A percentile compares a stretch with the other conserved stretches of the same genome.
Evolutionary conservation across 345 rosid species (phyloP).

Genomic region (Gossypium rotundifolium): DNA sequence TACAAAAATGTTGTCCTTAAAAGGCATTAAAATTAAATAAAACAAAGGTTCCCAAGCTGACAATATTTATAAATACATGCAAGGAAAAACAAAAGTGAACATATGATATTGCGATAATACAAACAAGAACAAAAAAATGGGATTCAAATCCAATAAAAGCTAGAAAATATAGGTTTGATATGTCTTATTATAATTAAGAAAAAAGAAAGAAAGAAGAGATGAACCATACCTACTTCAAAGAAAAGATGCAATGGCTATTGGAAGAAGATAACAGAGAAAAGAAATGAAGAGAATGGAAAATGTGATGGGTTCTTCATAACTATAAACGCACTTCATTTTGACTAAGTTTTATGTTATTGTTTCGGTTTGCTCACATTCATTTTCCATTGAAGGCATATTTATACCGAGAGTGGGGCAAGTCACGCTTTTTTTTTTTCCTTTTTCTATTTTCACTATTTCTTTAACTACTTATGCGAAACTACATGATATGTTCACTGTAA

Average conservation of each 20-base stretch:
- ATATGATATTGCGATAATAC: no score
- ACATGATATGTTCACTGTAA: no score
- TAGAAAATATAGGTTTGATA: no score
- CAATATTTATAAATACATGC: no score
- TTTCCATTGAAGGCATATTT: not conserved
- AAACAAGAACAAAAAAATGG: no score
- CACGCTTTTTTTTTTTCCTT: no score
- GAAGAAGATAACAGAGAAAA: not conserved
- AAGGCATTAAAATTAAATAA: no score
- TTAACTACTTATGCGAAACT: no score
- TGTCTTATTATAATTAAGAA: not conserved
- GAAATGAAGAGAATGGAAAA: constrained; percentile 4
- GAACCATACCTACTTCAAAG: constrained; percentile 31
- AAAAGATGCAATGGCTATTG: constrained; percentile 13
- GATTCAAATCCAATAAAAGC: no score
- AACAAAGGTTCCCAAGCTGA: no score
- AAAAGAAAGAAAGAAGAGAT: not conserved
- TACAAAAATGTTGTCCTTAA: no score
- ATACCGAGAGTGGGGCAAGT: not conserved
- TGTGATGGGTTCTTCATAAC: not conserved
- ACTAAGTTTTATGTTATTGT: not conserved
- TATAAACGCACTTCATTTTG: not conserved
- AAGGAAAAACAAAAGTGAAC: not conserved
- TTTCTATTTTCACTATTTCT: no score
- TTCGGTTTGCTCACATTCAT: not conserved